A percentile compares a stretch with the other conserved stretches of the same genome.
Evolutionary conservation across 495 filamentous ascomycete species (phyloP).

Genomic region (Margaritispora aquatica): DNA sequence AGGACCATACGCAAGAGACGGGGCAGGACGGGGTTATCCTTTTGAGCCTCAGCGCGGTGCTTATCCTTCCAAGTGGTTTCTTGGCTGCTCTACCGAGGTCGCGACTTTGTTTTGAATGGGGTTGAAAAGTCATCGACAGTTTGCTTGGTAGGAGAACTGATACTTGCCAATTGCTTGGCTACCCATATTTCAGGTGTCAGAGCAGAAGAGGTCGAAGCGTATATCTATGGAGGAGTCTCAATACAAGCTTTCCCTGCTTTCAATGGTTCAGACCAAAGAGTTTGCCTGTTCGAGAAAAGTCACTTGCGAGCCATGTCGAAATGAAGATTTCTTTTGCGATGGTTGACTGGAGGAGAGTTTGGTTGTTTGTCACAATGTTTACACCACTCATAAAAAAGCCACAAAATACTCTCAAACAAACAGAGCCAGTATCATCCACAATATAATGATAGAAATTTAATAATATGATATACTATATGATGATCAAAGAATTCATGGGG

Average conservation of each 20-base stretch:
- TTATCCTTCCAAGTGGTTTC: conserved; percentile 6
- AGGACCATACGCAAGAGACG: neutral
- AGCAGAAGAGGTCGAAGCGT: neutral
- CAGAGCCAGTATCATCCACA: neutral
- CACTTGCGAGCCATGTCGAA: neutral
- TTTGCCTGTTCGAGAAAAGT: neutral
- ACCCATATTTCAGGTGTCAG: neutral
- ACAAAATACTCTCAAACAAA: neutral
- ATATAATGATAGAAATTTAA: neutral
- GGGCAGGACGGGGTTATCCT: neutral
- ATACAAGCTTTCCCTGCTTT: neutral
- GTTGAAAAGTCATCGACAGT: neutral
- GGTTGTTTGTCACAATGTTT: neutral
- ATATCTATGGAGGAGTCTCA: neutral
- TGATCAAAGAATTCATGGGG: too few relatives aligned
- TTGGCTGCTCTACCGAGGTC: conserved; percentile 20
- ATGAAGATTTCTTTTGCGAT: neutral
- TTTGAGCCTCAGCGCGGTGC: conserved; percentile 18
- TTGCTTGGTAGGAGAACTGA: conserved; percentile 11
- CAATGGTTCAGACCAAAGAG: neutral
- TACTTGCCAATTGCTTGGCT: conserved; percentile 14
- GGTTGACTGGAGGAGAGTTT: neutral
- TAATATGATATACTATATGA: too few relatives aligned
- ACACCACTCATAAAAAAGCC: neutral
- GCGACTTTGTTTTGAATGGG: conserved; percentile 10